Conservation (phyloP, 108 stramenopile genomes). For the Craspedostauros australis region DNA sequence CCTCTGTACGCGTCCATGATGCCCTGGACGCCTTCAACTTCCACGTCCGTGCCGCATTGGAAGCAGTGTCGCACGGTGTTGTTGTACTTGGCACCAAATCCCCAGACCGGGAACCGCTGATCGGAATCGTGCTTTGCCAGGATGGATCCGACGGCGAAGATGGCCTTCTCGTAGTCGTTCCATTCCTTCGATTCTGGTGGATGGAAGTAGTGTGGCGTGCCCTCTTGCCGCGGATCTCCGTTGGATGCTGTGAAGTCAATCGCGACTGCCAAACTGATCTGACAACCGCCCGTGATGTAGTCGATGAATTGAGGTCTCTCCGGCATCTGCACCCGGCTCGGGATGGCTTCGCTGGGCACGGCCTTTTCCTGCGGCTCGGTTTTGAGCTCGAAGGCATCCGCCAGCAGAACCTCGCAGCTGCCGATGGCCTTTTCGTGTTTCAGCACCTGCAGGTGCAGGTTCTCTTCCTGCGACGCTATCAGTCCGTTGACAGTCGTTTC, state of each 20-base stretch:
- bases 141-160: constrained; percentile 65
- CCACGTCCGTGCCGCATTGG: constrained; percentile 58
- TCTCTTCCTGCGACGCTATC: constrained; percentile 26
- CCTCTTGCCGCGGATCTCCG: constrained; percentile 74
- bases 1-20: constrained; percentile 81
- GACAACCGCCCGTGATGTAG: constrained; percentile 67
- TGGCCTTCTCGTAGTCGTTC: constrained; percentile 84
- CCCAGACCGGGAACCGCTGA: constrained; percentile 82
- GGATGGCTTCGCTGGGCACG: background rate
- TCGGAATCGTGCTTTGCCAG: constrained; percentile 85
- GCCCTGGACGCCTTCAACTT: constrained; percentile 79
- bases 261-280: constrained; percentile 74
- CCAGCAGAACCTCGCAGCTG: constrained; percentile 16
- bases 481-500: constrained; percentile 49
- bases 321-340: background rate
- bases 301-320: constrained; percentile 55
- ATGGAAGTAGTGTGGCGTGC: constrained; percentile 76
- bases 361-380: background rate
- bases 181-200: constrained; percentile 48
- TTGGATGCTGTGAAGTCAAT: constrained; percentile 94
- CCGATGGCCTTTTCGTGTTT: constrained; percentile 27
- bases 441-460: constrained; percentile 15
- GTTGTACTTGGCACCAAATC: constrained; percentile 94
- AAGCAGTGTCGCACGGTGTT: constrained; percentile 79
- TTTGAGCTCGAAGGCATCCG: background rate